Evolutionary conservation across 371 early-diverging fungal species (phyloP).

Genomic region (Batkoa obscura): DNA sequence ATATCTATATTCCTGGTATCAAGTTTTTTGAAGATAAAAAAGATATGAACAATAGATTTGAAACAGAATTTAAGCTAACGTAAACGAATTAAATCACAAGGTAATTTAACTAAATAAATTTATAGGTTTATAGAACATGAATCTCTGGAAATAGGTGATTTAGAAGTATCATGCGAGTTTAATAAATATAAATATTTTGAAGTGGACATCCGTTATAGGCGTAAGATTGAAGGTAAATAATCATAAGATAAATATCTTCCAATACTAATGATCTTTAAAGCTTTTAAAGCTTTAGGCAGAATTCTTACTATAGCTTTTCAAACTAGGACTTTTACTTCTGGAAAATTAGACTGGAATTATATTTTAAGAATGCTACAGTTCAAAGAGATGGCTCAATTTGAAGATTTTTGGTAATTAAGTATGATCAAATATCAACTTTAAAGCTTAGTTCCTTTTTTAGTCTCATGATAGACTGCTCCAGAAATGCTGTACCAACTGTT

Average conservation of each 20-base stretch:
- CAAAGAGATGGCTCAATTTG: not conserved
- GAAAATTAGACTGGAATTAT: not conserved
- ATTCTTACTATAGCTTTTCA: not conserved
- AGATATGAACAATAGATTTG: not conserved
- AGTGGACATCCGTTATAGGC: not conserved
- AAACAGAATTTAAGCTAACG: not conserved
- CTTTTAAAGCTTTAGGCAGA: constrained; percentile 1
- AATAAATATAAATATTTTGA: not conserved
- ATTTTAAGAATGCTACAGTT: not conserved
- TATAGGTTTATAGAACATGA: not conserved
- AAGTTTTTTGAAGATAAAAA: not conserved
- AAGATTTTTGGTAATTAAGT: not conserved
- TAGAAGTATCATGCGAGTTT: not conserved
- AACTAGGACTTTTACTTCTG: not conserved
- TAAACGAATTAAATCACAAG: not conserved
- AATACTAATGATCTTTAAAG: not conserved
- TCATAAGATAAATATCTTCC: not conserved
- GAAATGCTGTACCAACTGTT: constrained; percentile 48
- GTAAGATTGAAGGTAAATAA: not conserved
- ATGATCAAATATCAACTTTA: not conserved
- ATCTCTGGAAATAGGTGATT: not conserved
- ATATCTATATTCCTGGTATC: not conserved
- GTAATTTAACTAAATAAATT: not conserved
- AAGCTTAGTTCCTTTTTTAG: not conserved
- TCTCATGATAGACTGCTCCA: constrained; percentile 69